Evolutionary conservation across 345 rosid genomes (phyloP).

Genomic region (Aquilaria sinensis): DNA sequence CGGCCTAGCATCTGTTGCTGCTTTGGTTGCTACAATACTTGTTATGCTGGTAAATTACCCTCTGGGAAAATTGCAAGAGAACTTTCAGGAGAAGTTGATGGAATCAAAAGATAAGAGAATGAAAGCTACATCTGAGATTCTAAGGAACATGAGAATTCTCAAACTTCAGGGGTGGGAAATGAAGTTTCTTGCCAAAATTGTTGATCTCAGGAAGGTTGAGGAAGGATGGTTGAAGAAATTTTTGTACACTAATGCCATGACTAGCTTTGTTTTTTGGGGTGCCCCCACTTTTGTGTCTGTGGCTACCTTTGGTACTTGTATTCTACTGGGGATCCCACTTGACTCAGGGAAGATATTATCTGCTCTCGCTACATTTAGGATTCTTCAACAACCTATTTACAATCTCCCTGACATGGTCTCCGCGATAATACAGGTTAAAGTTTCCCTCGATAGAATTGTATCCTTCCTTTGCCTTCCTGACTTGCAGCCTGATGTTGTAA

Average conservation of each 20-base stretch:
- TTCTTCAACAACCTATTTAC: constrained; percentile 41
- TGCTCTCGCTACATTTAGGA: constrained; percentile 57
- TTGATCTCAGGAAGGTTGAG: constrained; percentile 36
- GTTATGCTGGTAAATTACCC: constrained; percentile 48
- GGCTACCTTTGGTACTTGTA: constrained; percentile 41
- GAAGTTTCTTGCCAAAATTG: constrained; percentile 43
- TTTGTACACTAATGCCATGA: constrained; percentile 26
- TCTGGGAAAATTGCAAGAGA: constrained; percentile 40
- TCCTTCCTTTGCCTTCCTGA: constrained; percentile 53
- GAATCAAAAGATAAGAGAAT: constrained; percentile 50
- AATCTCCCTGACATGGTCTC: constrained; percentile 48
- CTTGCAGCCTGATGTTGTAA: constrained; percentile 29
- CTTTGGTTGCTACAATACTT: constrained; percentile 34
- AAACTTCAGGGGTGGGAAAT: constrained; percentile 82
- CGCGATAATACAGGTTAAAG: constrained; percentile 49
- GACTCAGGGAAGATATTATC: constrained; percentile 56
- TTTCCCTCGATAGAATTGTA: constrained; percentile 54
- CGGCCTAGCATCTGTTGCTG: constrained; percentile 47
- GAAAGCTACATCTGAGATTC: constrained; percentile 57
- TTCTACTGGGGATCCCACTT: constrained; percentile 40
- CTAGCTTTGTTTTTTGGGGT: constrained; percentile 34
- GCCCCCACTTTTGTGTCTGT: constrained; percentile 53
- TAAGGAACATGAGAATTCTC: constrained; percentile 64
- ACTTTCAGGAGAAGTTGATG: constrained; percentile 54
- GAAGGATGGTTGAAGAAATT: constrained; percentile 40